These are phyloP conservation scores for Vaccinium myrtillus DNA, from an alignment of 148 eudicot species.

Conservation along the genomic window DNA sequence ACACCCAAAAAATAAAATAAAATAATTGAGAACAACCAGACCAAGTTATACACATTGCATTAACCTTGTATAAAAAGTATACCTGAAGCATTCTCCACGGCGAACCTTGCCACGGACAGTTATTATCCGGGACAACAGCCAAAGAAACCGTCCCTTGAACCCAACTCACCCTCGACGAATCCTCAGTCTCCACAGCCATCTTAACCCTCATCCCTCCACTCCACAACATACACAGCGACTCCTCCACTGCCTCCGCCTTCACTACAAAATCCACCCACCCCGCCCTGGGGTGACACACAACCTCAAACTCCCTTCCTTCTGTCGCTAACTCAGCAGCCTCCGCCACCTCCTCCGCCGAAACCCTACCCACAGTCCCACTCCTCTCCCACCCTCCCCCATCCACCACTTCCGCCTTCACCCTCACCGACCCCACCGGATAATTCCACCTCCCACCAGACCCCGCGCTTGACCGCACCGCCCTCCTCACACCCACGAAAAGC, in stretches of 20 bases:
- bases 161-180: constrained; percentile 55
- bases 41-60: neutral
- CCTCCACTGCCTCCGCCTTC: constrained; percentile 57
- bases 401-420: constrained; percentile 16
- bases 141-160: constrained; percentile 48
- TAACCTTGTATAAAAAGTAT: neutral
- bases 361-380: constrained; percentile 34
- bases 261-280: constrained; percentile 72
- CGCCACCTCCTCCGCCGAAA: constrained; percentile 36
- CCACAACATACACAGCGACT: constrained; percentile 38
- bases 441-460: constrained; percentile 22
- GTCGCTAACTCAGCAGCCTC: constrained; percentile 56
- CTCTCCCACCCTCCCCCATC: constrained; percentile 16
- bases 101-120: constrained; percentile 47
- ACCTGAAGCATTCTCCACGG: constrained; percentile 87
- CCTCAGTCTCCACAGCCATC: constrained; percentile 63
- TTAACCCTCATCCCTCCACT: constrained; percentile 51
- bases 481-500: constrained; percentile 56
- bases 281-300: constrained; percentile 53
- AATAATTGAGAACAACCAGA: neutral
- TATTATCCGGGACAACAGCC: constrained; percentile 24
- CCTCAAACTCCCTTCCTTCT: constrained; percentile 54
- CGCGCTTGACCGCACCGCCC: constrained; percentile 29
- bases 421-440: constrained; percentile 16
- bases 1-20: neutral